These are phyloP conservation scores for Crepidotus variabilis DNA, from an alignment of 768 basidiomycete species.

Conservation along the genomic window DNA sequence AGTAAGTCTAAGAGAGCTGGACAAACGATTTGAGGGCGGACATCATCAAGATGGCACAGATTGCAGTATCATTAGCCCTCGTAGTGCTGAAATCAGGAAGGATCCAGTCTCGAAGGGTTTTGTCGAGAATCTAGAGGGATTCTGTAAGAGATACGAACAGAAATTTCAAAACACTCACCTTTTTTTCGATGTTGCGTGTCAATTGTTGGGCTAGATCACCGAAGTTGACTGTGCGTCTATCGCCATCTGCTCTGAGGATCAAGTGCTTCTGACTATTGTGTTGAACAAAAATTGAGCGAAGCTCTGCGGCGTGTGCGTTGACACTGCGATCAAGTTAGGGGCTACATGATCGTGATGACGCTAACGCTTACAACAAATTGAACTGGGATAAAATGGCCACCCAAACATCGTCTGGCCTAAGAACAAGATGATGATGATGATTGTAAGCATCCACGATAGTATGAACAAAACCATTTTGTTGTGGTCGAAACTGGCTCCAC, in stretches of 20 bases:
- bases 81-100: constrained; percentile 43
- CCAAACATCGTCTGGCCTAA: constrained; percentile 30
- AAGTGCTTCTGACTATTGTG: constrained; percentile 30
- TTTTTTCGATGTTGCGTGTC: constrained; percentile 19
- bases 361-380: constrained; percentile 24
- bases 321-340: constrained; percentile 8
- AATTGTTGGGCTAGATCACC: constrained; percentile 24
- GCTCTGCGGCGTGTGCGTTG: constrained; percentile 21
- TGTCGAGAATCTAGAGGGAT: constrained; percentile 17
- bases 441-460: constrained; percentile 31
- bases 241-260: constrained; percentile 13
- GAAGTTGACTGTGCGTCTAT: constrained; percentile 25
- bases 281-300: constrained; percentile 29
- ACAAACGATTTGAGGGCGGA: constrained; percentile 30
- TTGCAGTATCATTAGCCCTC: constrained; percentile 30
- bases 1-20: not conserved
- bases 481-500: not conserved
- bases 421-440: constrained; percentile 31
- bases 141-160: constrained; percentile 6
- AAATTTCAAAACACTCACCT: constrained; percentile 19
- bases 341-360: constrained; percentile 16
- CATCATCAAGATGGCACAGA: constrained; percentile 39
- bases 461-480: constrained; percentile 29
- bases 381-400: constrained; percentile 32
- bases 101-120: constrained; percentile 33